Conservation (phyloP, 2,329 filamentous ascomycete genomes). For the Aureobasidium melanogenum region DNA sequence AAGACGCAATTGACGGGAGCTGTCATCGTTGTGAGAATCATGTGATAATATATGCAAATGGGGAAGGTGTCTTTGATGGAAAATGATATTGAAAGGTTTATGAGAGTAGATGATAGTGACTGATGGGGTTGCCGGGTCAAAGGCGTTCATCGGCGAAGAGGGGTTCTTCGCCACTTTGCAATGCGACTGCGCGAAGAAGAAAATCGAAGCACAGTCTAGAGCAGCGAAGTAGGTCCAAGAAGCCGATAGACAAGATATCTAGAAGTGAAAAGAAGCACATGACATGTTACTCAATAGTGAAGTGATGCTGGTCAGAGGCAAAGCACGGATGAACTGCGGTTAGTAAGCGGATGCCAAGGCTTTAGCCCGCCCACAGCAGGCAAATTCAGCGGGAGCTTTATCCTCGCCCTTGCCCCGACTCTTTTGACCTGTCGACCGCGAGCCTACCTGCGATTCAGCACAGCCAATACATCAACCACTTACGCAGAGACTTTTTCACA, state of each 20-base stretch:
- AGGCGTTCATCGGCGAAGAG: not conserved
- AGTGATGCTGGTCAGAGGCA: not conserved
- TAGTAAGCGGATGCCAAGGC: constrained; percentile 11
- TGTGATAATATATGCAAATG: not conserved
- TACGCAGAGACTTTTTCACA: constrained; percentile 9
- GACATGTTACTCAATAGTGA: not conserved
- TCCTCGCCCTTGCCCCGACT: constrained; percentile 10
- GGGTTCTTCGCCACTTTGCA: not conserved
- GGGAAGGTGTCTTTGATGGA: too few species aligned
- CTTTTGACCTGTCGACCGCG: constrained; percentile 12
- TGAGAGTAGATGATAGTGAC: not conserved
- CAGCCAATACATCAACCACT: constrained; percentile 5
- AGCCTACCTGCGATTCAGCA: constrained; percentile 11
- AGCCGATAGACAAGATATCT: not conserved
- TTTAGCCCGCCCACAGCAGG: constrained; percentile 6
- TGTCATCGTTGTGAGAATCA: not conserved
- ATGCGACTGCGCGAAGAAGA: not conserved
- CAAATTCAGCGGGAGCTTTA: constrained; percentile 12
- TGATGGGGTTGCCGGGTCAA: not conserved
- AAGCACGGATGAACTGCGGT: not conserved
- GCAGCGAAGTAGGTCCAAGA: not conserved
- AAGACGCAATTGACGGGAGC: too few species aligned
- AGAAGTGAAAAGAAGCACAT: constrained; percentile 7
- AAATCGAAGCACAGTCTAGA: not conserved
- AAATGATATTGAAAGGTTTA: not conserved